A percentile compares a stretch with the other conserved stretches of the same genome.
Evolutionary conservation across 306 rosid species (phyloP).

Genomic region (Coriaria nepalensis): DNA sequence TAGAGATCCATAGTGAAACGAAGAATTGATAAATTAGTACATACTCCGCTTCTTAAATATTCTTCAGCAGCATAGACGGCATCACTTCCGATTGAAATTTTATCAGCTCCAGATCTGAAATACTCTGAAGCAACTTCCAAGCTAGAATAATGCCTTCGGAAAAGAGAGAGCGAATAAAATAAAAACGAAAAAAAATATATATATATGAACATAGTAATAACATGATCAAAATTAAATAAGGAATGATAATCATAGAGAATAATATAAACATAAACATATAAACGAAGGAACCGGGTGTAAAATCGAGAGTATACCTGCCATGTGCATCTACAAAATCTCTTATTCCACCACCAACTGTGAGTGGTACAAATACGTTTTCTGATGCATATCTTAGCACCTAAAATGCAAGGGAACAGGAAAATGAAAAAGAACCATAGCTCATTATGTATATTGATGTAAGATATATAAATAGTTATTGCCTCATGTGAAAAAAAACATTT

Average conservation of each 20-base stretch:
- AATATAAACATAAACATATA: neutral
- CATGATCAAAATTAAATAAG: too few species aligned
- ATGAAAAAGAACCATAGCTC: neutral
- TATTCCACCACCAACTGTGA: constrained; percentile 97
- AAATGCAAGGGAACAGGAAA: constrained; percentile 11
- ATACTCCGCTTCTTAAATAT: constrained; percentile 74
- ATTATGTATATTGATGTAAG: neutral
- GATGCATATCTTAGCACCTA: constrained; percentile 79
- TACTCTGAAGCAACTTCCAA: constrained; percentile 97
- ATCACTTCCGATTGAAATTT: constrained; percentile 94
- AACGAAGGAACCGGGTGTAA: neutral
- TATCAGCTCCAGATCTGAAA: constrained; percentile 97
- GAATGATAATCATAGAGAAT: too few species aligned
- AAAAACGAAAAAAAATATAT: constrained; percentile 4
- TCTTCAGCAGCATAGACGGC: constrained; percentile 97
- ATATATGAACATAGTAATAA: neutral
- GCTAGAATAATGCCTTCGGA: constrained; percentile 71
- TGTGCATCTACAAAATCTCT: constrained; percentile 83
- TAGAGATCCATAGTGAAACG: constrained; percentile 2
- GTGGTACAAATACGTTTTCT: constrained; percentile 91
- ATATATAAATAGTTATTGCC: too few species aligned
- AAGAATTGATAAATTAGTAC: constrained; percentile 11
- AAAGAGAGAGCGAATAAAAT: neutral
- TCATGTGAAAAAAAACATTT: neutral
- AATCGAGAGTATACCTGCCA: constrained; percentile 53